Evolutionary conservation across 2,329 filamentous ascomycete genomes (phyloP), one percentile per base, ranked within the genome.

Genomic region (Fusarium miscanthi): DNA sequence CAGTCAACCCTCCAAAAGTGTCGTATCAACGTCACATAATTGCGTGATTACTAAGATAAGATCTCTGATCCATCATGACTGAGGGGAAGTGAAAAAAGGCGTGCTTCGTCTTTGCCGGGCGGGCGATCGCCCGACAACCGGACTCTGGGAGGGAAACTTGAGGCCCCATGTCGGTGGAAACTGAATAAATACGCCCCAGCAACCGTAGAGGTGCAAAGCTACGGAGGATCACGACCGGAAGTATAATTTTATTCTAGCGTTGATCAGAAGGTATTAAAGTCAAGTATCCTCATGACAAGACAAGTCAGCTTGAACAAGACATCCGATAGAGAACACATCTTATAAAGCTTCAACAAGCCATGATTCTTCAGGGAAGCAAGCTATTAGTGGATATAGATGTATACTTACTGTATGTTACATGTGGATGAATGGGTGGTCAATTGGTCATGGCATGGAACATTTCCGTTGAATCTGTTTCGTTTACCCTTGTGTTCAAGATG

Each of bases 91-190:
- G 46, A 46, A 35, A 42, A 52, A 51, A 41, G 38, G 40, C 46
- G 41, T 65, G 38, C 45, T 53, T 57, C 46, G 33, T 48, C 48
- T 70, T 59, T 45, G 40, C 37, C 21, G 57, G 45, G 59, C 76
- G 76, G 76, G 76, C 76, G 76, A 77, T 77, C 76, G 76, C 76
- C 76, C 76, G 75, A 77, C 69, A 77, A 66, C 76, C 76, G 42
- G 23, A 25, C 23, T 25, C 23, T 3, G 23, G 23, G 23, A 25
- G 23, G 23, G 23, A 25, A 25, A 25, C 23, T 25, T 25, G 23
- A 56, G 59, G 59, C 60, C 62, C 43, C 45, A 65, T 65, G 59
- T 74, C 53, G 49, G 67, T 64, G 65, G 67, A 57, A 64, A 69
- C 52, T 37, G 48, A 21, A 52, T 27, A 21, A 25, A 52, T 21